Percentiles rank a stretch among this genome's conserved stretches.
Conservation (phyloP, 164 flowering plant species). For the Tinospora cordifolia region DNA sequence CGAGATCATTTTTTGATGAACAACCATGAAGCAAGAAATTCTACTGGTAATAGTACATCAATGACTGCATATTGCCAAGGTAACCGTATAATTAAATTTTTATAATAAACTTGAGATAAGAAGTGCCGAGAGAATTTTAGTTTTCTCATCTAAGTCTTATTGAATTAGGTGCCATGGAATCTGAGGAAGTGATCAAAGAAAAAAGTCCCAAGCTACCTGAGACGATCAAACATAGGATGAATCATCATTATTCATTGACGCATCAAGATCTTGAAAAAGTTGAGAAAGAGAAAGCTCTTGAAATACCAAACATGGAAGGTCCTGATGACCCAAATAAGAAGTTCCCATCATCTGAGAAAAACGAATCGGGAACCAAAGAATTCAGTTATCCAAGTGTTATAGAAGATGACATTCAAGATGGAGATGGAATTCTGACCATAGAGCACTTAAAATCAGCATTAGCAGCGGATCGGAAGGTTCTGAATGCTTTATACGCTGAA, state of each 20-base stretch:
- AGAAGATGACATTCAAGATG: conserved; percentile 38
- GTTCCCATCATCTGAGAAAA: conserved; percentile 30
- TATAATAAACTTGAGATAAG: no score
- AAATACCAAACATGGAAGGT: conserved; percentile 43
- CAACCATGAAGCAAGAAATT: conserved; percentile 10
- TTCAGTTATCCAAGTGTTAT: conserved; percentile 55
- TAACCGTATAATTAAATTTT: conserved; percentile 14
- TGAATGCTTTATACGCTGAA: conserved; percentile 58
- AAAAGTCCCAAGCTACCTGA: conserved; percentile 18
- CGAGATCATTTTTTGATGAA: conserved; percentile 11
- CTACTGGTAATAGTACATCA: conserved; percentile 13
- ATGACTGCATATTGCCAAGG: conserved; percentile 26
- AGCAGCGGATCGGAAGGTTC: conserved; percentile 48
- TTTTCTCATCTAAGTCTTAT: conserved; percentile 9
- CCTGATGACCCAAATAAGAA: conserved; percentile 35
- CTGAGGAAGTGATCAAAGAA: conserved; percentile 24
- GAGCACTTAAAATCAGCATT: conserved; percentile 54
- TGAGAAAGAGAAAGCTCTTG: conserved; percentile 57
- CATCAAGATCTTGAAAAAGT: conserved; percentile 31
- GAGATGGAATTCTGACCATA: conserved; percentile 32
- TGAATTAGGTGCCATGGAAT: conserved; percentile 20
- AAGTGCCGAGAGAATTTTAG: not conserved
- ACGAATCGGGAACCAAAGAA: conserved; percentile 44
- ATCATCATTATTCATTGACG: conserved; percentile 16
- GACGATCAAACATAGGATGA: conserved; percentile 14